These are phyloP conservation scores for Picea glauca DNA, from an alignment of 75 land plant species.

Conservation along the genomic window DNA sequence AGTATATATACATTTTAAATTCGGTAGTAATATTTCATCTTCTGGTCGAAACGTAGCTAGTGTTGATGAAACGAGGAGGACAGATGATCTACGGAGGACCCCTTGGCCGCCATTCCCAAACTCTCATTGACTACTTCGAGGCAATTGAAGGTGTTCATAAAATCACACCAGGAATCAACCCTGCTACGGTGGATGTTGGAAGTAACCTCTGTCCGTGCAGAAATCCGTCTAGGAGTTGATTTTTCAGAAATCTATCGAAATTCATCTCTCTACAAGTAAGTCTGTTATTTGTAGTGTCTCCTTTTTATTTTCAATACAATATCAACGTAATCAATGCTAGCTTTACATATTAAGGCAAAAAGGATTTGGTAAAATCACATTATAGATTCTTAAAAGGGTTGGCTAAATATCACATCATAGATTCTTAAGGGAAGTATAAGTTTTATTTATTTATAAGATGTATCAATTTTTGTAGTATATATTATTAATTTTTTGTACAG, in stretches of 20 bases:
- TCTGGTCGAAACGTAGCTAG: not conserved
- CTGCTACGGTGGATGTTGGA: conserved; percentile 68
- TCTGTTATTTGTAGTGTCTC: not conserved
- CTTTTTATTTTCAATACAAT: no score
- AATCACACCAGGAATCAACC: conserved; percentile 41
- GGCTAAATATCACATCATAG: no score
- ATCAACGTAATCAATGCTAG: no score
- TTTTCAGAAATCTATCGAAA: conserved; percentile 1
- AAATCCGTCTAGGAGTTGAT: conserved; percentile 22
- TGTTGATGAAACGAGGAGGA: conserved; percentile 25
- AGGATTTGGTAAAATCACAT: no score
- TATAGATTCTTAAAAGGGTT: no score
- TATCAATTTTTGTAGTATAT: no score
- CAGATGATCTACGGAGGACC: conserved; percentile 25
- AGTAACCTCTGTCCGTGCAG: conserved; percentile 19
- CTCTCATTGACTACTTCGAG: conserved; percentile 47
- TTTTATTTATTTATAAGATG: no score
- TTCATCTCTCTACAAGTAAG: conserved; percentile 13
- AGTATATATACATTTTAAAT: not conserved
- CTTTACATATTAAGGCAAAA: no score
- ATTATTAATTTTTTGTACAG: no score
- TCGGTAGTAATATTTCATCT: not conserved
- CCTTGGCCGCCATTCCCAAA: conserved; percentile 36
- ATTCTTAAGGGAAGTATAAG: no score
- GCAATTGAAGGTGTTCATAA: not conserved